phyloP scores from a whole-genome alignment of 2,329 filamentous ascomycete species.

The Beauveria sp. region DNA sequence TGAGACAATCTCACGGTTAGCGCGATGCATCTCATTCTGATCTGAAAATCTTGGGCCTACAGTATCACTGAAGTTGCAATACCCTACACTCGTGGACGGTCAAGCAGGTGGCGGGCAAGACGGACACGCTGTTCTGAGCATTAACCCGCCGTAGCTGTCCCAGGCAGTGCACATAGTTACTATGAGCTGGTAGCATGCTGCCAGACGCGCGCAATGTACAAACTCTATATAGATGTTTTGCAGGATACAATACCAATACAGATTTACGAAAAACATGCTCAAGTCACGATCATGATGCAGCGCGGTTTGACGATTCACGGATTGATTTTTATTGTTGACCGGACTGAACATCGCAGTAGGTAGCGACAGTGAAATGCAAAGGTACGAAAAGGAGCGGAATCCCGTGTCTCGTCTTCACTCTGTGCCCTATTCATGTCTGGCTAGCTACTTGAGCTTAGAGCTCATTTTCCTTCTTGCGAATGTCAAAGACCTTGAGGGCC shows the following conservation, averaged over 20 bases:
- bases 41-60: neutral
- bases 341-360: neutral
- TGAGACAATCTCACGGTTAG: neutral
- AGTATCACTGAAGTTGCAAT: neutral
- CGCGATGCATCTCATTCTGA: neutral
- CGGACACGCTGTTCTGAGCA: slow-evolving; percentile 3
- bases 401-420: neutral
- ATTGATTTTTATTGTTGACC: neutral
- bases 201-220: neutral
- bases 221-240: neutral
- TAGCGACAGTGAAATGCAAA: slow-evolving; percentile 6
- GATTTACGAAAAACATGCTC: neutral
- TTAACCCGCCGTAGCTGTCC: slow-evolving; percentile 6
- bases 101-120: slow-evolving; percentile 5
- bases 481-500: slow-evolving; percentile 67
- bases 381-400: neutral
- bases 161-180: slow-evolving; percentile 4
- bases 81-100: neutral
- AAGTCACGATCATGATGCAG: neutral
- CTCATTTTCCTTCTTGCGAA: slow-evolving; percentile 70
- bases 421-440: neutral
- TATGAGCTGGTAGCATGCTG: neutral
- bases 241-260: neutral
- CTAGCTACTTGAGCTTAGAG: slow-evolving; percentile 29
- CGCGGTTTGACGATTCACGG: neutral